A percentile compares a stretch with the other conserved stretches of the same genome.
phyloP scores from a whole-genome alignment of 2,329 filamentous ascomycete species.

The Leptographium procerum region DNA sequence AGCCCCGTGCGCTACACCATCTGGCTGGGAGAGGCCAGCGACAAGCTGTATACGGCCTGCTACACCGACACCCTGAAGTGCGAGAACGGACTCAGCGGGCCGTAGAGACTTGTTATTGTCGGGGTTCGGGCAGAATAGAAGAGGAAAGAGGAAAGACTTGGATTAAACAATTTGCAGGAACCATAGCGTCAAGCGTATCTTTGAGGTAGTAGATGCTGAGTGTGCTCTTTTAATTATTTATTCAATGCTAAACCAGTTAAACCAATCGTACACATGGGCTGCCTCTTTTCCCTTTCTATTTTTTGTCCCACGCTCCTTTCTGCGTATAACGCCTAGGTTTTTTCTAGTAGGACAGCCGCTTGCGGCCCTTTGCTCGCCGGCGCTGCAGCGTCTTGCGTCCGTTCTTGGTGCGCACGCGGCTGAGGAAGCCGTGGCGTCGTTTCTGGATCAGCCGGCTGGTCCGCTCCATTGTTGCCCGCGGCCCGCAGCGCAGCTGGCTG shows the following conservation, averaged over 20 bases:
- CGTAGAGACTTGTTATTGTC: no score
- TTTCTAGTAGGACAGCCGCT: constrained; percentile 22
- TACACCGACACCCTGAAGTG: constrained; percentile 27
- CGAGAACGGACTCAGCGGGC: constrained; percentile 20
- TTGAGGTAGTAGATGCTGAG: background rate
- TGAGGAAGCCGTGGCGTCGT: constrained; percentile 46
- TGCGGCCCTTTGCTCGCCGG: constrained; percentile 41
- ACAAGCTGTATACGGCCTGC: constrained; percentile 27
- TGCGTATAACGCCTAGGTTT: background rate
- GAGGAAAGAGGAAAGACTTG: background rate
- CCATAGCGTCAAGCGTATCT: background rate
- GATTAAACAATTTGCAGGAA: background rate
- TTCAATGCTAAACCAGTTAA: no score
- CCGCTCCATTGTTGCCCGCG: constrained; percentile 45
- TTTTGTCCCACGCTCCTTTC: background rate
- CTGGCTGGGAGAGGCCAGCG: constrained; percentile 34
- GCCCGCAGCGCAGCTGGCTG: constrained; percentile 45
- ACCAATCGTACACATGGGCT: background rate
- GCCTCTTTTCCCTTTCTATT: background rate
- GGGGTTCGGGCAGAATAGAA: no score
- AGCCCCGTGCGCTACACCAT: constrained; percentile 25
- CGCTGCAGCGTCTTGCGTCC: constrained; percentile 42
- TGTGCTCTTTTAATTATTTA: background rate
- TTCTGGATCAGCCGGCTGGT: constrained; percentile 46
- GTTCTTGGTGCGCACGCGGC: constrained; percentile 35